Conservation (phyloP, 208 protist species). For the Angomonas ambiguus region DNA sequence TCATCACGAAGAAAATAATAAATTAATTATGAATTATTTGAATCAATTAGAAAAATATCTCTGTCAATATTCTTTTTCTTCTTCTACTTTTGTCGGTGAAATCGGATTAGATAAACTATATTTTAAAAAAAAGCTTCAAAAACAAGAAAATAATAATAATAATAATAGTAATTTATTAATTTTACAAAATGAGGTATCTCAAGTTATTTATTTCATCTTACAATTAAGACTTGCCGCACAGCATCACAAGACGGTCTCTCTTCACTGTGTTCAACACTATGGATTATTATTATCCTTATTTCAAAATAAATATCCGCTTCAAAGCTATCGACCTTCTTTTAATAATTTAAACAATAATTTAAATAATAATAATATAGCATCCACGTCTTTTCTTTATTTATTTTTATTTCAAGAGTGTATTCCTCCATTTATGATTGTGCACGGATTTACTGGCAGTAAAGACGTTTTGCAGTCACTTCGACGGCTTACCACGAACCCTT, state of each 20-base stretch:
- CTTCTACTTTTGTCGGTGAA: slow-evolving; percentile 67
- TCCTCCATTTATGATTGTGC: slow-evolving; percentile 69
- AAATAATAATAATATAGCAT: background rate
- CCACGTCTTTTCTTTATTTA: background rate
- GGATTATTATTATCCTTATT: slow-evolving; percentile 53
- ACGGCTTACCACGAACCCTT: no score
- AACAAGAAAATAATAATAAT: slow-evolving; percentile 6
- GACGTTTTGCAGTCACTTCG: slow-evolving; percentile 60
- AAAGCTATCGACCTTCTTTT: no score
- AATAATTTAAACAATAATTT: background rate
- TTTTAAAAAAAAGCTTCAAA: no score
- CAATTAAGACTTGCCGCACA: slow-evolving; percentile 62
- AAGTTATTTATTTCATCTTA: slow-evolving; percentile 4
- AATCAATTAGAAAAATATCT: slow-evolving; percentile 36
- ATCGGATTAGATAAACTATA: slow-evolving; percentile 83
- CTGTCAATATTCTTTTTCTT: slow-evolving; percentile 19
- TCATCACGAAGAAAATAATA: background rate
- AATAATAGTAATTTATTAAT: background rate
- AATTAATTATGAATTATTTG: slow-evolving; percentile 26
- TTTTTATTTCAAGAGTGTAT: slow-evolving; percentile 23
- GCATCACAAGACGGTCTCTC: slow-evolving; percentile 52
- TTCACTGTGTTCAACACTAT: slow-evolving; percentile 82
- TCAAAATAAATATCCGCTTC: slow-evolving; percentile 9
- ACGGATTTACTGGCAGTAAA: slow-evolving; percentile 75
- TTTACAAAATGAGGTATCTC: background rate